Conservation (phyloP, 139 green algal genomes). For the Haematococcus lacustris region DNA sequence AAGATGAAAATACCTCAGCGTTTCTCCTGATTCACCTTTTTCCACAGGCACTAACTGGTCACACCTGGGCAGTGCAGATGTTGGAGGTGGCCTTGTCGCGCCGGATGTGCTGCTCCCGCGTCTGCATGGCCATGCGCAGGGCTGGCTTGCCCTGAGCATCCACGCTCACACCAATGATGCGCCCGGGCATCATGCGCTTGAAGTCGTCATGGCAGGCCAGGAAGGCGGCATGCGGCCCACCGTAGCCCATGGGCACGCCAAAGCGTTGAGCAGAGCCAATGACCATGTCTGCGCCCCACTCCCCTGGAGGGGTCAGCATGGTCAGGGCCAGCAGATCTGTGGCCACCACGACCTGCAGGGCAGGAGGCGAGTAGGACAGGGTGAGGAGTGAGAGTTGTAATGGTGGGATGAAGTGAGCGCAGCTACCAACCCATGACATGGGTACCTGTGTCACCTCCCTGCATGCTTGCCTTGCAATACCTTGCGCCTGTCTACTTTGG, state of each 20-base stretch:
- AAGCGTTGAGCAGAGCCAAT: conserved; percentile 91
- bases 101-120: conserved; percentile 98
- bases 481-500: too few species aligned
- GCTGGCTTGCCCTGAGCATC: conserved; percentile 82
- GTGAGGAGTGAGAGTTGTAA: too few species aligned
- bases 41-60: too few species aligned
- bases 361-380: too few species aligned
- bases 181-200: conserved; percentile 89
- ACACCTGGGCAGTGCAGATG: conserved; percentile 82
- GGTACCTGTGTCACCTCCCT: too few species aligned
- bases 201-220: conserved; percentile 85
- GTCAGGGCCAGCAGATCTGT: conserved; percentile 97
- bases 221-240: conserved; percentile 97
- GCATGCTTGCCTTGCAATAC: too few species aligned
- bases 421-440: too few species aligned
- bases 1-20: too few species aligned
- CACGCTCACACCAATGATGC: conserved; percentile 92
- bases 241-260: conserved; percentile 75
- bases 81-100: conserved; percentile 99
- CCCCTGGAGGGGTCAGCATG: conserved; percentile 85
- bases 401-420: too few species aligned
- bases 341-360: conserved; percentile 66
- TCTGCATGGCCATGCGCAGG: conserved; percentile 99
- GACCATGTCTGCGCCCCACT: conserved; percentile 97
- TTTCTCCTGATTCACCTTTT: too few species aligned